phyloP scores from a whole-genome alignment of 1,139 yeast genomes.

The Geotrichum fermentans region DNA sequence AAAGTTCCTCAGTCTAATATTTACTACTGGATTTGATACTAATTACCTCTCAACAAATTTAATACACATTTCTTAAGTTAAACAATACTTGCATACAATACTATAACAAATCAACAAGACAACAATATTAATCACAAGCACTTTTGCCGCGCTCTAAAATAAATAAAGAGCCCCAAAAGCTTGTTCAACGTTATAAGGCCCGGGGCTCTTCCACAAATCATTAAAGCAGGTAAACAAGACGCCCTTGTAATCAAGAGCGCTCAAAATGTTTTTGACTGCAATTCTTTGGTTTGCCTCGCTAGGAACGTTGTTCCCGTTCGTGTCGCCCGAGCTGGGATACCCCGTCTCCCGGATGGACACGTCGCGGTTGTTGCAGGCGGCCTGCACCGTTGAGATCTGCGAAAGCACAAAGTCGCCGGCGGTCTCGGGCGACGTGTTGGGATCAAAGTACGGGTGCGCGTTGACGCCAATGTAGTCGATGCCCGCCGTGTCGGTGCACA shows the following conservation, averaged over 20 bases:
- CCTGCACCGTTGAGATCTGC: conserved; percentile 52
- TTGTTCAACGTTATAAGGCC: conserved; percentile 79
- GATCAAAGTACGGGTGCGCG: conserved; percentile 80
- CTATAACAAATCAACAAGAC: too few species aligned
- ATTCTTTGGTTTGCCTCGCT: conserved; percentile 59
- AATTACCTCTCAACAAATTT: too few species aligned
- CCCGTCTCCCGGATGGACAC: conserved; percentile 76
- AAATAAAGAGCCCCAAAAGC: conserved; percentile 55
- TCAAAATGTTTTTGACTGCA: conserved; percentile 60
- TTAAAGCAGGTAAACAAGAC: conserved; percentile 68
- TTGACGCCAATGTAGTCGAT: conserved; percentile 80
- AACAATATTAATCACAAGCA: too few species aligned
- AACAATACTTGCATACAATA: too few species aligned
- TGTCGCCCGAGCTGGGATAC: conserved; percentile 69
- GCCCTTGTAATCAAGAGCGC: conserved; percentile 49
- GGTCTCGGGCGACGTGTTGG: conserved; percentile 51
- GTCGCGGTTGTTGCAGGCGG: conserved; percentile 39
- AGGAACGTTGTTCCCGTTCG: conserved; percentile 73
- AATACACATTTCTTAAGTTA: too few species aligned
- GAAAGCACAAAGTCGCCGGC: conserved; percentile 67
- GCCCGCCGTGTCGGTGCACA: conserved; percentile 56
- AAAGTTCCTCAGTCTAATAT: too few species aligned
- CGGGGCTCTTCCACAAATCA: conserved; percentile 87
- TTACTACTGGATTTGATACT: too few species aligned
- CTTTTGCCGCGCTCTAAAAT: too few species aligned